These are phyloP conservation scores for Mycena citricolor DNA, from an alignment of 1,284 basidiomycete species.

Conservation along the genomic window DNA sequence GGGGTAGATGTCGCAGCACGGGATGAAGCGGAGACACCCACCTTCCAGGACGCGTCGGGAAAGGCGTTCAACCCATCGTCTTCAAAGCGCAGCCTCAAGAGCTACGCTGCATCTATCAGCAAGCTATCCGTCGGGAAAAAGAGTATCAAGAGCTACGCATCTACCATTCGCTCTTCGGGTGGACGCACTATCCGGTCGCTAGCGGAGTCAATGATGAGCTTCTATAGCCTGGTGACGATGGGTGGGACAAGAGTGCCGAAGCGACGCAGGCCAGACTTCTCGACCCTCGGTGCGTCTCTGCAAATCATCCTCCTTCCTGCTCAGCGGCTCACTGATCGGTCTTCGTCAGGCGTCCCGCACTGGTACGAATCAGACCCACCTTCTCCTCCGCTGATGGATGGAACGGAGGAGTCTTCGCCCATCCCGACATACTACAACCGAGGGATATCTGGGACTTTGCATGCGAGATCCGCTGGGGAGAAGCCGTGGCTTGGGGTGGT, in stretches of 20 bases:
- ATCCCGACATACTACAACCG: slow-evolving; percentile 4
- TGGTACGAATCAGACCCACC: slow-evolving; percentile 19
- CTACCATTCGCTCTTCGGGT: slow-evolving; percentile 15
- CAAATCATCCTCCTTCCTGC: neutral
- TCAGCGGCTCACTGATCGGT: neutral
- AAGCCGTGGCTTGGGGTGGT: slow-evolving; percentile 18
- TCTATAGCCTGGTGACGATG: slow-evolving; percentile 16
- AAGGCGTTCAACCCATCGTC: slow-evolving; percentile 1
- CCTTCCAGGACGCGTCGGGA: too few species aligned
- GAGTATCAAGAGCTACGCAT: slow-evolving; percentile 19
- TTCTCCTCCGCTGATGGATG: slow-evolving; percentile 11
- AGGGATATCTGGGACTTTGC: slow-evolving; percentile 9
- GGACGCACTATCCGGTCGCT: slow-evolving; percentile 19
- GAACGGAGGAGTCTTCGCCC: slow-evolving; percentile 5
- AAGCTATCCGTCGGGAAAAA: too few species aligned
- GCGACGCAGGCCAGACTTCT: slow-evolving; percentile 18
- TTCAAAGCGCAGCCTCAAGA: slow-evolving; percentile 11
- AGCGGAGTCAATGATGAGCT: slow-evolving; percentile 19
- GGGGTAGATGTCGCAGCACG: too few species aligned
- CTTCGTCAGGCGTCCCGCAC: slow-evolving; percentile 19
- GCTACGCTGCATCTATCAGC: slow-evolving; percentile 16
- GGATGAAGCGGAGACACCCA: too few species aligned
- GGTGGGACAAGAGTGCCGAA: slow-evolving; percentile 15
- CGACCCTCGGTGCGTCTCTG: slow-evolving; percentile 13
- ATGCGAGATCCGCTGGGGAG: slow-evolving; percentile 3